Evolutionary conservation across 2,329 filamentous ascomycete genomes (phyloP), one percentile per base, ranked within the genome.

Genomic region (Basipetospora chlamydospora): DNA sequence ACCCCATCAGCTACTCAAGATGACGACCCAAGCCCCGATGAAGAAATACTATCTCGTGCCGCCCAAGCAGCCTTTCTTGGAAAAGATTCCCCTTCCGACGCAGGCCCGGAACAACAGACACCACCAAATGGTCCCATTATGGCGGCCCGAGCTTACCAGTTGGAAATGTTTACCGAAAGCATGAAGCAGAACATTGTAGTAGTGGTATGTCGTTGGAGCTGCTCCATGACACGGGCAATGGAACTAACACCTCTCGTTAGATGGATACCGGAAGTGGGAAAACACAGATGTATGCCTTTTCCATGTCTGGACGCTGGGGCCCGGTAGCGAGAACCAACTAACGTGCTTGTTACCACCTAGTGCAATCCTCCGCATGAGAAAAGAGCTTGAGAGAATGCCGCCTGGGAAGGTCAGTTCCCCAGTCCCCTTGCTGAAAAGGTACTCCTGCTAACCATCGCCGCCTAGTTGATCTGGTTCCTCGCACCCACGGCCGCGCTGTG

Each of bases 221-320:
- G n/a, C n/a, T n/a, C n/a, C n/a, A n/a, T n/a, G n/a, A n/a, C n/a
- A n/a, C n/a, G n/a, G n/a, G n/a, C n/a, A n/a, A 59, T 39, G 21
- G 22, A 23, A n/a, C 5, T 16, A 17, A n/a, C 33, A 16, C 25
- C 21, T 39, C 4, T n/a, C n/a, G 15, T 15, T 42, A 80, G 78
- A 86, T 86, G 80, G 80, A 82, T 42, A 87, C 81, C 0, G 81
- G 81, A 1, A 83, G 72, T 43, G 81, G 81, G 2, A 87, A 87
- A 52, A 86, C 81, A 3, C 75, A 80, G 44, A 70, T 86, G 79
- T 83, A 66, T 23, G 11, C 22, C 22, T 23, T 23, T 6, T 23
- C 22, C 22, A n/a, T n/a, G n/a, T n/a, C n/a, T n/a, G n/a, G n/a
- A n/a, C n/a, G n/a, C n/a, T n/a, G n/a, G n/a, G n/a, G n/a, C n/a